Base-by-base conservation (phyloP, 1,284 basidiomycete species). In the Cystobasidium pallidum region DNA sequence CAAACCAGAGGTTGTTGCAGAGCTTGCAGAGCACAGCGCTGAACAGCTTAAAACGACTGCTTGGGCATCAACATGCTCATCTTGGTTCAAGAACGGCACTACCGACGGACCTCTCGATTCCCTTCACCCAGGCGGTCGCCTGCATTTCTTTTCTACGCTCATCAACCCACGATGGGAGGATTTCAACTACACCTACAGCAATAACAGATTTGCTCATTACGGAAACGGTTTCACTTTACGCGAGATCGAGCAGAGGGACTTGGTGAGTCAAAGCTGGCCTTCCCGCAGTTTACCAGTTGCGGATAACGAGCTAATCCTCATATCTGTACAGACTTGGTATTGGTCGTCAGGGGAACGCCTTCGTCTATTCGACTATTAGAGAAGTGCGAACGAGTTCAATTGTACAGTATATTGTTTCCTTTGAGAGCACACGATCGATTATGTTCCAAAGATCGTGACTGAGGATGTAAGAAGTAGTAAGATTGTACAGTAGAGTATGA, bases 151-250 rank as follows among this genome's bases (percentile, higher is more conserved):
- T 76, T 76, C 76, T 75, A 78, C 74, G 58, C 61, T 74, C 36
- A 65, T 70, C 13, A 58, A 74, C 32, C 73, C 73, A 24, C 32
- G 73, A 13, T 74, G 49, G 36, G 73, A 74, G 49, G 77, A 79
- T 65, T 74, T 79, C 70, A 68, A 76, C 59, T 76, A 63, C 75
- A 78, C 63, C 0, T 76, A 76, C 21, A 49, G 70, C 26, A 72
- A 68, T 13, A 79, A 78, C 57, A 73, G 75, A 8, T 79, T 78
- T 63, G 67, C 73, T 3, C 78, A 78, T 71, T 66, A 77, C 58
- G 78, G 77, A 13, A 78, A 79, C 51, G 78, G 78, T 1, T 78
- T 77, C 67, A 75, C 77, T 2, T 55, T 72, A 24, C 24, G 76
- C 52, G 78, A 79, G 64, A 66, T 76, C 24, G 67, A 70, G 36